Conservation (phyloP, 2,329 filamentous ascomycete genomes). For the Orbilia ellipsospora region DNA sequence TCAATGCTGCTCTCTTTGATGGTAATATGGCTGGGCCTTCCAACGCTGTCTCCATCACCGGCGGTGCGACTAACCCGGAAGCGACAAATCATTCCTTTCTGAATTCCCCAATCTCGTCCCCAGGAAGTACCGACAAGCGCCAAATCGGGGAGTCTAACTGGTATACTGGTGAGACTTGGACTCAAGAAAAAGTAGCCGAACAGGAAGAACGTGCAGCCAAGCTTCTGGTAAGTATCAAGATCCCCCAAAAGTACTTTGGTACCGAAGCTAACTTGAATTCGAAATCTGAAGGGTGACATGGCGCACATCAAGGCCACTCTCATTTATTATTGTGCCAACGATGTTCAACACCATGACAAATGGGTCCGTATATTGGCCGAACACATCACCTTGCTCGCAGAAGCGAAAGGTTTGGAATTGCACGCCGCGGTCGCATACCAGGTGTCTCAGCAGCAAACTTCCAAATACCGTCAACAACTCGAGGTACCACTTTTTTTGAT, state of each 20-base stretch:
- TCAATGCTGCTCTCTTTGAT: too few species aligned
- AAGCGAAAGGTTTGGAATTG: slow-evolving; percentile 28
- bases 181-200: slow-evolving; percentile 19
- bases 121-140: not conserved
- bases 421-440: slow-evolving; percentile 39
- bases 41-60: too few species aligned
- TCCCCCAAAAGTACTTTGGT: not conserved
- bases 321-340: slow-evolving; percentile 42
- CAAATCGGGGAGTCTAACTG: slow-evolving; percentile 19
- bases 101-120: not conserved
- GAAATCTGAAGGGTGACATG: slow-evolving; percentile 20
- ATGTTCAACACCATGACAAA: slow-evolving; percentile 34
- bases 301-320: slow-evolving; percentile 36
- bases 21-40: too few species aligned
- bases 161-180: slow-evolving; percentile 33
- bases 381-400: slow-evolving; percentile 40
- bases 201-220: slow-evolving; percentile 37
- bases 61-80: too few species aligned
- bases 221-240: slow-evolving; percentile 27
- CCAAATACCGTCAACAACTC: slow-evolving; percentile 43
- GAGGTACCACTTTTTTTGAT: slow-evolving; percentile 17
- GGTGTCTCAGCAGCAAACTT: slow-evolving; percentile 35
- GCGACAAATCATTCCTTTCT: too few species aligned
- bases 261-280: not conserved
- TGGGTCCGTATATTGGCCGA: slow-evolving; percentile 43